These are phyloP conservation scores for Scleroderma citrinum DNA, from an alignment of 768 basidiomycete species.

Conservation along the genomic window DNA sequence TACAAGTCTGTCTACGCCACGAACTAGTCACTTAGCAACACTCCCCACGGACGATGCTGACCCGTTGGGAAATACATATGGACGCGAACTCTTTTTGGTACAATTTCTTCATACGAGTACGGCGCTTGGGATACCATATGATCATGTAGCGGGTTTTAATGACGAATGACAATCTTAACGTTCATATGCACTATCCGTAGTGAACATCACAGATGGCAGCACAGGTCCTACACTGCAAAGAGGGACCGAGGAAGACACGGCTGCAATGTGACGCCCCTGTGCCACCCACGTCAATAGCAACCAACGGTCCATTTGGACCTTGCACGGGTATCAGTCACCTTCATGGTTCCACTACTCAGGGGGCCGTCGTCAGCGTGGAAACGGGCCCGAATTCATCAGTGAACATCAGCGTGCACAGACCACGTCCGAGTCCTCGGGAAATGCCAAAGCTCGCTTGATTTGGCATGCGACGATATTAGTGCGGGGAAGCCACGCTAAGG, in stretches of 20 bases:
- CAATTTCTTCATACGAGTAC: conserved; percentile 10
- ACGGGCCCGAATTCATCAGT: background rate
- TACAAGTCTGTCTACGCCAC: conserved; percentile 15
- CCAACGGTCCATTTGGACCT: too few relatives aligned
- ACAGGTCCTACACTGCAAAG: background rate
- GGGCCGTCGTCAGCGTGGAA: background rate
- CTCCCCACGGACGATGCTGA: conserved; percentile 16
- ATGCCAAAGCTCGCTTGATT: background rate
- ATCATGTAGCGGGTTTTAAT: conserved; percentile 23
- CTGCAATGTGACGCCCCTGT: too few relatives aligned
- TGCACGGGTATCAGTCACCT: too few relatives aligned
- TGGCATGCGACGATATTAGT: background rate
- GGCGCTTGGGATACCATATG: conserved; percentile 23
- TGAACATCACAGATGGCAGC: too few relatives aligned
- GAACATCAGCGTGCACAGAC: too few relatives aligned
- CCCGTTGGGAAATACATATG: conserved; percentile 10
- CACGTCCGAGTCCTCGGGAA: background rate
- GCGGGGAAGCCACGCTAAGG: background rate
- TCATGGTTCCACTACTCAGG: too few relatives aligned
- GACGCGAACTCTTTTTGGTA: conserved; percentile 15
- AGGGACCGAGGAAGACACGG: background rate
- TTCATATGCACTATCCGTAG: too few relatives aligned
- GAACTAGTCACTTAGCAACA: conserved; percentile 4
- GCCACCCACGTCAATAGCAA: too few relatives aligned
- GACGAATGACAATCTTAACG: conserved; percentile 15